A percentile compares a stretch with the other conserved stretches of the same genome.
These are phyloP conservation scores for Globisporangium carolinianum DNA, from an alignment of 352 stramenopile genomes.

Conservation along the genomic window DNA sequence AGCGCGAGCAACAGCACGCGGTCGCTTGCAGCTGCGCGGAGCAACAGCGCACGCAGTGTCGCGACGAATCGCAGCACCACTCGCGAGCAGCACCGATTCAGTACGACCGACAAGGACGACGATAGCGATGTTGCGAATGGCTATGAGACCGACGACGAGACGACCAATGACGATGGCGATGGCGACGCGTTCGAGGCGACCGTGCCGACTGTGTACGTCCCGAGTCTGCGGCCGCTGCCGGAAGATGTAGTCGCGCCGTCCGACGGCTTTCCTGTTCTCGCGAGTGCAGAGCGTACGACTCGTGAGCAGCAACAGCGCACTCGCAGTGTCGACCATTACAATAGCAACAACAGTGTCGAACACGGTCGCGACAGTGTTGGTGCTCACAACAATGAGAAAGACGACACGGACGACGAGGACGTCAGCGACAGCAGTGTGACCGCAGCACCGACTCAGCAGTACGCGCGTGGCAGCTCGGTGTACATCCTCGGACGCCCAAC, in stretches of 20 bases:
- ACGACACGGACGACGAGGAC: conserved; percentile 7
- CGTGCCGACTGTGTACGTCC: conserved; percentile 8
- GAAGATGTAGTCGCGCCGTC: not conserved
- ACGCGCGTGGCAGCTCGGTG: conserved; percentile 6
- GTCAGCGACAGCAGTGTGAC: conserved; percentile 6
- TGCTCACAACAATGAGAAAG: not conserved
- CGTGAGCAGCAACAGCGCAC: not conserved
- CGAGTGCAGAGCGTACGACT: too few relatives aligned
- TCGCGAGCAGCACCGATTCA: not conserved
- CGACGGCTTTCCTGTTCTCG: not conserved
- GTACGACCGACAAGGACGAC: not conserved
- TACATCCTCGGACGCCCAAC: conserved; percentile 8
- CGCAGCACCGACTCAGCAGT: conserved; percentile 1
- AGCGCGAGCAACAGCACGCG: not conserved
- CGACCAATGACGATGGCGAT: not conserved
- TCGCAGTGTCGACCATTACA: too few relatives aligned
- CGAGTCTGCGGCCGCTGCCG: conserved; percentile 1
- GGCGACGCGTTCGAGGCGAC: too few relatives aligned
- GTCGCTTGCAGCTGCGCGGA: not conserved
- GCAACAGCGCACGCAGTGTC: too few relatives aligned
- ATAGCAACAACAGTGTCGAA: not conserved
- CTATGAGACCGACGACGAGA: conserved; percentile 9
- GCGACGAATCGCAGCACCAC: not conserved
- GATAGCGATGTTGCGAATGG: conserved; percentile 1
- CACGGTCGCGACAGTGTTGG: not conserved